These are phyloP conservation scores for Scedosporium apiospermum DNA, from an alignment of 2,329 filamentous ascomycete genomes.

Conservation along the genomic window DNA sequence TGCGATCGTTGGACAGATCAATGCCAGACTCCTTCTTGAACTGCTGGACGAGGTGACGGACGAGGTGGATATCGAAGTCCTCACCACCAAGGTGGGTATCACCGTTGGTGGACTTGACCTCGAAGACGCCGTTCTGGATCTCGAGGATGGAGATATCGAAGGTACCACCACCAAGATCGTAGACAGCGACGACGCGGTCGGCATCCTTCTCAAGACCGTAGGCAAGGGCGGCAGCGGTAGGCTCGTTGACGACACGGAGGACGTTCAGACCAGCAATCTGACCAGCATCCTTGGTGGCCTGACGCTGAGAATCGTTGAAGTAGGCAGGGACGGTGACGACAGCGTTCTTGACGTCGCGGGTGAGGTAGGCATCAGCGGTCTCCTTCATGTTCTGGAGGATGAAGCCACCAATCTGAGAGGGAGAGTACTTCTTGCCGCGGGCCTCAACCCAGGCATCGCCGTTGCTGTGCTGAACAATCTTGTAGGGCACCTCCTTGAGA, in stretches of 20 bases:
- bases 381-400: slow-evolving; percentile 99
- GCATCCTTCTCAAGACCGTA: slow-evolving; percentile 94
- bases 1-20: slow-evolving; percentile 84
- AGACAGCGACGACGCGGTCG: slow-evolving; percentile 85
- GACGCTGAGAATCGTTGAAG: slow-evolving; percentile 97
- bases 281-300: slow-evolving; percentile 96
- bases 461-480: slow-evolving; percentile 95
- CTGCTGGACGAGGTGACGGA: slow-evolving; percentile 84
- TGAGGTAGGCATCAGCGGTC: slow-evolving; percentile 87
- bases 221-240: slow-evolving; percentile 87
- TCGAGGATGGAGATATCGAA: slow-evolving; percentile 98
- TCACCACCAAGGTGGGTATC: slow-evolving; percentile 97
- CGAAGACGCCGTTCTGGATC: slow-evolving; percentile 96
- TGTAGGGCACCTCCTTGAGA: slow-evolving; percentile 96
- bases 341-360: slow-evolving; percentile 87
- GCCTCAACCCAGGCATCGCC: slow-evolving; percentile 94
- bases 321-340: slow-evolving; percentile 96
- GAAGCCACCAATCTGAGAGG: slow-evolving; percentile 96
- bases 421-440: slow-evolving; percentile 90
- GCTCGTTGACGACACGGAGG: slow-evolving; percentile 96
- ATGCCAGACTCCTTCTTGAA: slow-evolving; percentile 96
- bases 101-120: slow-evolving; percentile 98
- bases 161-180: slow-evolving; percentile 96
- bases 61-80: slow-evolving; percentile 92
- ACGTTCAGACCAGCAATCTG: slow-evolving; percentile 95